Conservation (phyloP, 2,329 filamentous ascomycete species). For the Cucurbitaria berberidis region DNA sequence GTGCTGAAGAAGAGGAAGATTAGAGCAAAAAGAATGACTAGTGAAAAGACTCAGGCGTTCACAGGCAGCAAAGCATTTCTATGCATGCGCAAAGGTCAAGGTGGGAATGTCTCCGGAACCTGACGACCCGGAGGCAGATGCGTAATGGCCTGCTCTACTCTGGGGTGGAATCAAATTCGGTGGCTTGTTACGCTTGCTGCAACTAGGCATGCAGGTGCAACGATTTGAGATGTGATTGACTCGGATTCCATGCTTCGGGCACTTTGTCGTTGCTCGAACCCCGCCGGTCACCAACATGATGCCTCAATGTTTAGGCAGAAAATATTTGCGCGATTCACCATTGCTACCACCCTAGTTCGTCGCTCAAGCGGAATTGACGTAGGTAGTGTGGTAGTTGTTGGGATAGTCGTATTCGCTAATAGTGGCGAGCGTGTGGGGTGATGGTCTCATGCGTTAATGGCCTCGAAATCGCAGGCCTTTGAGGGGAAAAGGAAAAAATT, state of each 20-base stretch:
- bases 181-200: slow-evolving; percentile 9
- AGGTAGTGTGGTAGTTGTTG: background rate
- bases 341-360: background rate
- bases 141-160: slow-evolving; percentile 7
- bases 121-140: slow-evolving; percentile 10
- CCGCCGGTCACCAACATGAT: background rate
- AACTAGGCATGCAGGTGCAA: slow-evolving; percentile 6
- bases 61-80: slow-evolving; percentile 2
- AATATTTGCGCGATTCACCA: background rate
- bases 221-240: slow-evolving; percentile 8
- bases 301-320: background rate
- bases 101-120: slow-evolving; percentile 10
- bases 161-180: slow-evolving; percentile 9
- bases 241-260: slow-evolving; percentile 1
- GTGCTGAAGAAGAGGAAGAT: slow-evolving; percentile 25
- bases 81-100: slow-evolving; percentile 9
- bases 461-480: background rate
- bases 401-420: slow-evolving; percentile 1
- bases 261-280: background rate
- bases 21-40: slow-evolving; percentile 12
- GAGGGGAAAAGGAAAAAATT: background rate
- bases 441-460: slow-evolving; percentile 3
- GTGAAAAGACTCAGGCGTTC: slow-evolving; percentile 9
- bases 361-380: background rate
- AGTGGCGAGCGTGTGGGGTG: slow-evolving; percentile 1